Conservation (phyloP, 306 rosid genomes). For the Trichosanthes truncata region DNA sequence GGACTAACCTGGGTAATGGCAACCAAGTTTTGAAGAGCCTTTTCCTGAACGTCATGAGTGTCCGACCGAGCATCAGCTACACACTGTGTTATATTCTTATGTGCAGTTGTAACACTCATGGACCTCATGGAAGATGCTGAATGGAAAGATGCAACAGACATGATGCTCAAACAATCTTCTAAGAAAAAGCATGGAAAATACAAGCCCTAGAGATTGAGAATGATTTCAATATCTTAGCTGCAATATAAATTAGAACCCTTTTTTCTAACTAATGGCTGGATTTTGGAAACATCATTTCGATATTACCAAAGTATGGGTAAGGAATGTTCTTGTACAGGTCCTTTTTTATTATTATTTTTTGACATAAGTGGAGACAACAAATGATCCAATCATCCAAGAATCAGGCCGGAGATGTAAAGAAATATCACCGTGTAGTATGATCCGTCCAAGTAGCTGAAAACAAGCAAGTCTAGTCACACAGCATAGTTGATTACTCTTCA, state of each 20-base stretch:
- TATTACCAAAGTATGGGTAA: neutral
- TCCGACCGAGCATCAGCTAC: slow-evolving; percentile 28
- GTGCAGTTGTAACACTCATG: slow-evolving; percentile 23
- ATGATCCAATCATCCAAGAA: neutral
- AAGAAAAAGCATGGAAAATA: neutral
- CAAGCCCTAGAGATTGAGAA: neutral
- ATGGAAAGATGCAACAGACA: slow-evolving; percentile 7
- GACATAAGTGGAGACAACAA: neutral
- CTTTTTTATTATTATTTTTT: no score
- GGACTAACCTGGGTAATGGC: slow-evolving; percentile 65
- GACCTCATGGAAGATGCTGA: slow-evolving; percentile 6
- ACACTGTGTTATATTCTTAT: slow-evolving; percentile 31
- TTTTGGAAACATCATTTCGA: neutral
- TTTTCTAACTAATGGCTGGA: neutral
- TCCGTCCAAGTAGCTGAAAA: neutral
- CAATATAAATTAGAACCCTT: neutral
- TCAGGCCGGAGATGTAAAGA: neutral
- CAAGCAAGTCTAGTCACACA: neutral
- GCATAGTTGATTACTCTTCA: neutral
- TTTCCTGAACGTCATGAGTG: slow-evolving; percentile 27
- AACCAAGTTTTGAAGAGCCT: slow-evolving; percentile 47
- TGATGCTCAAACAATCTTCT: neutral
- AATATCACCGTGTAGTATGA: neutral
- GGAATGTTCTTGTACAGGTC: neutral
- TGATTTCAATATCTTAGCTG: neutral